Evolutionary conservation across 2,329 filamentous ascomycete species (phyloP), one percentile per base, ranked within the genome.

Genomic region (Chaetomium sp.): DNA sequence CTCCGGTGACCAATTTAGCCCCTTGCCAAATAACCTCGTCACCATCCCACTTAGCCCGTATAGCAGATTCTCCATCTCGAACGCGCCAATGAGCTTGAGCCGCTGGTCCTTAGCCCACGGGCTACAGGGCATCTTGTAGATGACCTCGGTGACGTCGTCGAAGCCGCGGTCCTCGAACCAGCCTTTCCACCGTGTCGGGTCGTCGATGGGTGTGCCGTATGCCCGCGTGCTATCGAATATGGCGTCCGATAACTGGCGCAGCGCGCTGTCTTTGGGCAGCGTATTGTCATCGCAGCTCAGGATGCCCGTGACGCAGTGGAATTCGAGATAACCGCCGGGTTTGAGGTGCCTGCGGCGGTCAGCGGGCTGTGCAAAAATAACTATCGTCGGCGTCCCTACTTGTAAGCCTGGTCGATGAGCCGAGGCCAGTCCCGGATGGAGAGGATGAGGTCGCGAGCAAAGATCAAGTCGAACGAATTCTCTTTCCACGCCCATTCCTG

Each of bases 401-500:
- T 74, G 64, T 77, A 78, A 25, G 68, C 64, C 63, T 78, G 74
- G 50, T 75, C 70, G n/a, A 78, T 72, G 8, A 78, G 67, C 1
- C 79, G 76, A 33, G 80, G 80, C 62, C 64, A 72, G 62, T 70
- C 57, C 12, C 67, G 67, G 13, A 72, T 60, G 27, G 69, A 58
- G 19, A 69, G 60, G 21, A 66, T 66, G 23, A 71, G 69, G 35
- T 71, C 74, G 42, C 77, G 74, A 1, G 70, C 68, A 56, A 73
- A 76, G 60, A 78, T 72, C 55, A 76, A 75, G 65, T 78, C 77
- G 59, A 76, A 73, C 21, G 67, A 73, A 16, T 73, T 65, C 33
- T 74, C 68, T 5, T 80, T 78, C 74, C 75, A 77, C 0, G 73
- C 75, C 76, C 76, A 78, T 1, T 69, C 65, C 45, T 72, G 68